Percentiles rank a stretch among this genome's conserved stretches.
These are phyloP conservation scores for Ophiostoma australiae DNA, from an alignment of 2,329 filamentous ascomycete species.

Conservation along the genomic window DNA sequence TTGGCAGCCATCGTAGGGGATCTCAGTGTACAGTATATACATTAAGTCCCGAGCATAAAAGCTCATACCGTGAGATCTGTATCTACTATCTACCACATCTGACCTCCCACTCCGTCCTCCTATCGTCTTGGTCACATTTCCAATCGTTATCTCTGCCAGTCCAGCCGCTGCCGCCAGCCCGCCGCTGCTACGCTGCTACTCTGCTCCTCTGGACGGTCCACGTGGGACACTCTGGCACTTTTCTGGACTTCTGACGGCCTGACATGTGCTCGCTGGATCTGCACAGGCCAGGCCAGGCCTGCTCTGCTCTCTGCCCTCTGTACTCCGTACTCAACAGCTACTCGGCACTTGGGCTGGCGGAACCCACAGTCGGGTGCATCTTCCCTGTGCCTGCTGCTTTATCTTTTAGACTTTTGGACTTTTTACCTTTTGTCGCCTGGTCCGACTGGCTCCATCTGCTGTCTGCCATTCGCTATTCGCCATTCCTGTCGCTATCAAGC, in stretches of 20 bases:
- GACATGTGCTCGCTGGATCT: constrained; percentile 3
- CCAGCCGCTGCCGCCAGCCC: neutral
- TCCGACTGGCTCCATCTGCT: neutral
- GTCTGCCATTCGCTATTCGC: neutral
- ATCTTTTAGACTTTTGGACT: neutral
- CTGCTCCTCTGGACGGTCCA: neutral
- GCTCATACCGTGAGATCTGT: neutral
- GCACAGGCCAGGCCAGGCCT: neutral
- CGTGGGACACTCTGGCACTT: neutral
- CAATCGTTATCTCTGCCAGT: neutral
- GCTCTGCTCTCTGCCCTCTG: neutral
- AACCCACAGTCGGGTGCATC: constrained; percentile 3
- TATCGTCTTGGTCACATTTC: neutral
- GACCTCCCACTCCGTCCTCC: neutral
- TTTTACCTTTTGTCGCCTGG: neutral
- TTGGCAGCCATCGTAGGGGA: too few relatives aligned
- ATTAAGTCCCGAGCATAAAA: too few relatives aligned
- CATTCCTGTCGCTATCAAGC: neutral
- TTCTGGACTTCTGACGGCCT: neutral
- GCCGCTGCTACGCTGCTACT: neutral
- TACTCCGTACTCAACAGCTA: neutral
- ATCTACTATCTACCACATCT: neutral
- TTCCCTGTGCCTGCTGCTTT: neutral
- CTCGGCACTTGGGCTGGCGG: neutral
- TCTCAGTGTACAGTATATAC: too few relatives aligned